Conservation (phyloP, 1,284 basidiomycete genomes). For the Waitea zeae region DNA sequence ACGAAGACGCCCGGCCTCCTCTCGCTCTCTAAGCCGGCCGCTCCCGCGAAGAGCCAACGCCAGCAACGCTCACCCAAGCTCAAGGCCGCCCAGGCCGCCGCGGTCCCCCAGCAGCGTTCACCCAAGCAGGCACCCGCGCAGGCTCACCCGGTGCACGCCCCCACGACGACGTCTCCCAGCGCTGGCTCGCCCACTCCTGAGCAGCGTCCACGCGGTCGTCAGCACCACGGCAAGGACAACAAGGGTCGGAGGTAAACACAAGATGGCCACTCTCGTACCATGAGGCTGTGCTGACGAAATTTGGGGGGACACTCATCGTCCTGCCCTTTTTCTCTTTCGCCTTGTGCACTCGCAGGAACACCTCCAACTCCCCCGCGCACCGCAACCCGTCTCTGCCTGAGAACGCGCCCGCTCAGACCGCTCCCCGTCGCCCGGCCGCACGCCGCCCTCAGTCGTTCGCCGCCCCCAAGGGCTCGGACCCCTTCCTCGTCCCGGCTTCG, state of each 20-base stretch:
- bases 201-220: conserved; percentile 16
- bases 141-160: conserved; percentile 5
- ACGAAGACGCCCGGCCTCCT: conserved; percentile 56
- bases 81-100: conserved; percentile 7
- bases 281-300: background rate
- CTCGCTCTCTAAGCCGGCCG: conserved; percentile 41
- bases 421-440: no score
- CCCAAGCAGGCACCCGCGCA: conserved; percentile 10
- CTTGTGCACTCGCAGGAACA: conserved; percentile 29
- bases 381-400: conserved; percentile 10
- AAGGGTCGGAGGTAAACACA: conserved; percentile 15
- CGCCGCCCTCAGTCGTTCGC: no score
- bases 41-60: conserved; percentile 16
- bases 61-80: conserved; percentile 13
- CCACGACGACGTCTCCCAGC: conserved; percentile 5
- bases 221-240: conserved; percentile 14
- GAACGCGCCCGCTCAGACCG: no score
- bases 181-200: conserved; percentile 4
- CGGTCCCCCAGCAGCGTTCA: conserved; percentile 3
- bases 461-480: conserved; percentile 5
- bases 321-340: no score
- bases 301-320: no score
- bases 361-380: conserved; percentile 38
- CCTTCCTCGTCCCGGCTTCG: no score
- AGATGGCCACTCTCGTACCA: conserved; percentile 1